Conservation (phyloP, 139 green algal species). For the Nannochloris sp. region DNA sequence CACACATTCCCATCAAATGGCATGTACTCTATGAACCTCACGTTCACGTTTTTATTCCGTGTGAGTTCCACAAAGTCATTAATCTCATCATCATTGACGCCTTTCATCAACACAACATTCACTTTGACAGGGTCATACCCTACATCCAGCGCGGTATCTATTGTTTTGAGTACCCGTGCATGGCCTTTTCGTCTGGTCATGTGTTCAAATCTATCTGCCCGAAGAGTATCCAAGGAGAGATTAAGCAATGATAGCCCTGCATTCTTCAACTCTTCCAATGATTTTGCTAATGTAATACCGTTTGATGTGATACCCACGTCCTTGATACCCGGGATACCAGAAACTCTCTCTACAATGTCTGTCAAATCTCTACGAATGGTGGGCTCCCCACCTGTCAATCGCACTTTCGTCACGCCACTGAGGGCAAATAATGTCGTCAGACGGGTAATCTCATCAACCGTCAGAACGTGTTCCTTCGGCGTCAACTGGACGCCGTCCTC, state of each 20-base stretch:
- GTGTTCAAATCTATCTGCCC: slow-evolving; percentile 74
- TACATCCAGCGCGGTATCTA: slow-evolving; percentile 62
- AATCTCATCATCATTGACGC: slow-evolving; percentile 95
- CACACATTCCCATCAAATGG: slow-evolving; percentile 99
- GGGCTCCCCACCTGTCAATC: slow-evolving; percentile 94
- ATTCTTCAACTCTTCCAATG: slow-evolving; percentile 50
- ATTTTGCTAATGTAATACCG: slow-evolving; percentile 65
- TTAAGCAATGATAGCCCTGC: slow-evolving; percentile 82
- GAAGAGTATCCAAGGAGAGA: slow-evolving; percentile 90
- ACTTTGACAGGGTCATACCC: slow-evolving; percentile 85
- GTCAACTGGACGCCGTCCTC: slow-evolving; percentile 87
- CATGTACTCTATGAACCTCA: slow-evolving; percentile 99
- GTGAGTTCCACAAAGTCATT: slow-evolving; percentile 90
- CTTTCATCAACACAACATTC: slow-evolving; percentile 96
- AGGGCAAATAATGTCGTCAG: slow-evolving; percentile 69
- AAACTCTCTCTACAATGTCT: slow-evolving; percentile 50
- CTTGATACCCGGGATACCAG: slow-evolving; percentile 47
- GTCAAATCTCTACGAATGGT: slow-evolving; percentile 83
- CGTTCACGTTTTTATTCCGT: slow-evolving; percentile 75
- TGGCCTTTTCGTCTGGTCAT: slow-evolving; percentile 79
- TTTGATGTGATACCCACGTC: slow-evolving; percentile 90
- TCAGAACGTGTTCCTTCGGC: slow-evolving; percentile 53
- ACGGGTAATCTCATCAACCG: slow-evolving; percentile 61
- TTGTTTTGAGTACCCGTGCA: slow-evolving; percentile 61
- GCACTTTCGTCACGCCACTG: slow-evolving; percentile 84